A percentile compares a stretch with the other conserved stretches of the same genome.
These are phyloP conservation scores for Violaceomyces palustris DNA, from an alignment of 1,284 basidiomycete species.

Conservation along the genomic window DNA sequence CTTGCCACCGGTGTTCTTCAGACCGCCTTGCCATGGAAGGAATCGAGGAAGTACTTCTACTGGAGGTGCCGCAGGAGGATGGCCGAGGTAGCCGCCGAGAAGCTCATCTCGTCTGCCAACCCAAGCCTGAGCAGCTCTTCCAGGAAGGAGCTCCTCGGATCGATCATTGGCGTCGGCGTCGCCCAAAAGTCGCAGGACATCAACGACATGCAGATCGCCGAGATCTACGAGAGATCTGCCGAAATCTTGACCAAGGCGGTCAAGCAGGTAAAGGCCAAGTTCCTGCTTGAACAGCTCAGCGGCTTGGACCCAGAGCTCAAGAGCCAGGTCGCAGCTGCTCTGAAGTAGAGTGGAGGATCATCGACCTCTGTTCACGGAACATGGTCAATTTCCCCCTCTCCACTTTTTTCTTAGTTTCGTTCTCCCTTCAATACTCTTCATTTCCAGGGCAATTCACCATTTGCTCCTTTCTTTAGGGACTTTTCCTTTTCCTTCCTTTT, in stretches of 20 bases:
- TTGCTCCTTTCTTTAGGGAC: too few species aligned
- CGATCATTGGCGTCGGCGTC: conserved; percentile 16
- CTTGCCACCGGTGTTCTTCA: conserved; percentile 86
- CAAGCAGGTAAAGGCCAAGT: conserved; percentile 32
- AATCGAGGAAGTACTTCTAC: conserved; percentile 84
- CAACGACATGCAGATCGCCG: conserved; percentile 37
- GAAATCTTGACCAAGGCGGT: conserved; percentile 27
- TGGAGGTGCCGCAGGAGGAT: conserved; percentile 73
- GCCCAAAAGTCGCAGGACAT: conserved; percentile 37
- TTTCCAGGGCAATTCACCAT: too few species aligned
- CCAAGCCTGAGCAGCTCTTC: conserved; percentile 43
- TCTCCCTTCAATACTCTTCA: too few species aligned
- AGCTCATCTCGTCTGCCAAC: conserved; percentile 45
- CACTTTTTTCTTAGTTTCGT: too few species aligned
- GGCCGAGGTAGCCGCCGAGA: conserved; percentile 36
- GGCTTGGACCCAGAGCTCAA: conserved; percentile 39
- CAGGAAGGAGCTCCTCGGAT: conserved; percentile 33
- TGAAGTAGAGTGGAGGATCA: conserved; percentile 4
- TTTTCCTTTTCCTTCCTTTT: neutral
- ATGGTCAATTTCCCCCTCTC: too few species aligned
- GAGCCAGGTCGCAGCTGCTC: conserved; percentile 21
- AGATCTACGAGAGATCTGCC: conserved; percentile 42
- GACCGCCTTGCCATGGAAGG: conserved; percentile 65
- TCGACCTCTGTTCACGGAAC: too few species aligned
- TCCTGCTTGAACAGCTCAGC: conserved; percentile 44